Evolutionary conservation across 208 protist species (phyloP).

Genomic region (Acanthamoeba quina): DNA sequence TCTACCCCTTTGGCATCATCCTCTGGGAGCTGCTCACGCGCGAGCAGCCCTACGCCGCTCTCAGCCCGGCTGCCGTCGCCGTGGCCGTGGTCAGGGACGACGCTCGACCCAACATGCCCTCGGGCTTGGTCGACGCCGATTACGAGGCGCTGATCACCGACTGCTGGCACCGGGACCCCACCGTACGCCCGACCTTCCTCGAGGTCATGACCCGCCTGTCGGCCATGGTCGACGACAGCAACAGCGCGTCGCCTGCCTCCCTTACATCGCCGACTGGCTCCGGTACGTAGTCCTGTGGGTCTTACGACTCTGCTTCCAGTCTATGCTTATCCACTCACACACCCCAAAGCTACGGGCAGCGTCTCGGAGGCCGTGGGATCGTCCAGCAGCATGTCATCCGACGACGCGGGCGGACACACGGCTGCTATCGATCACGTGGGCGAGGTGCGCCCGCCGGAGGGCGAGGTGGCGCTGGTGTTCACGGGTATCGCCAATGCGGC

Average conservation of each 20-base stretch:
- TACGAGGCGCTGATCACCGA: slow-evolving; percentile 36
- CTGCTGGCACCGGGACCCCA: slow-evolving; percentile 52
- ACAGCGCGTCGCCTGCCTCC: neutral
- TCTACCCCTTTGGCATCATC: slow-evolving; percentile 61
- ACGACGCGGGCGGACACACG: neutral
- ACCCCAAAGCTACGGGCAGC: neutral
- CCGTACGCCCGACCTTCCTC: slow-evolving; percentile 66
- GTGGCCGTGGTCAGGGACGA: slow-evolving; percentile 49
- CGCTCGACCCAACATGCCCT: neutral
- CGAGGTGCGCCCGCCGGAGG: neutral
- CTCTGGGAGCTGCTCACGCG: slow-evolving; percentile 63
- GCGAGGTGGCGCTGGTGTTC: slow-evolving; percentile 66
- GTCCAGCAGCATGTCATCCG: neutral
- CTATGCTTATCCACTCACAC: neutral
- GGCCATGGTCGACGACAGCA: neutral
- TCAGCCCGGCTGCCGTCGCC: slow-evolving; percentile 18
- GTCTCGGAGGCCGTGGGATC: neutral
- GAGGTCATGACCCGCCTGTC: slow-evolving; percentile 48
- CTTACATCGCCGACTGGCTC: neutral
- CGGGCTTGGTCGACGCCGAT: neutral
- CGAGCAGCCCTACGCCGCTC: neutral
- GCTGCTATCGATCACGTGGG: neutral
- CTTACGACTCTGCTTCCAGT: too few relatives aligned
- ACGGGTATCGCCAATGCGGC: slow-evolving; percentile 21
- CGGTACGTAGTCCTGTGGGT: neutral